Conservation (phyloP, 2,329 filamentous ascomycete species). For the Ceratocystis papillata region DNA sequence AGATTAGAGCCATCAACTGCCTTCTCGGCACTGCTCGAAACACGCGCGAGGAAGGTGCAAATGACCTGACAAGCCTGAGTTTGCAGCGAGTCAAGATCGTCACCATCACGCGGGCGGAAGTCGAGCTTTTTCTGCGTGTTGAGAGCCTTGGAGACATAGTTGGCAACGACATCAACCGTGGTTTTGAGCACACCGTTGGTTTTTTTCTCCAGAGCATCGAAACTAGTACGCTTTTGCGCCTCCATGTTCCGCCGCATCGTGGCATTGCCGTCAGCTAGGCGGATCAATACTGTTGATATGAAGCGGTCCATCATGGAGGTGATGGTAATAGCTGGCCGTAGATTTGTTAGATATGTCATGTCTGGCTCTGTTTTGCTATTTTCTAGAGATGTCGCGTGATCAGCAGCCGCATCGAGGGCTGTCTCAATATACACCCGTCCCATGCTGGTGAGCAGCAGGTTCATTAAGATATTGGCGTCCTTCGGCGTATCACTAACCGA, state of each 20-base stretch:
- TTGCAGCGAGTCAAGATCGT: conserved; percentile 64
- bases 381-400: conserved; percentile 67
- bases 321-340: conserved; percentile 75
- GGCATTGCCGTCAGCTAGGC: conserved; percentile 77
- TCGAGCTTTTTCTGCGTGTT: conserved; percentile 75
- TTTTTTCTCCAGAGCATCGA: conserved; percentile 74
- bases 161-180: conserved; percentile 56
- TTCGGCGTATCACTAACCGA: conserved; percentile 82
- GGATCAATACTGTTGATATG: conserved; percentile 79
- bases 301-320: conserved; percentile 90
- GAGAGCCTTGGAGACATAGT: conserved; percentile 64
- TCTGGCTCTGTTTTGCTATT: conserved; percentile 75
- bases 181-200: conserved; percentile 51
- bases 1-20: conserved; percentile 78
- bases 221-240: conserved; percentile 61
- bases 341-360: conserved; percentile 65
- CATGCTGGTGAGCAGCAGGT: conserved; percentile 75
- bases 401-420: conserved; percentile 56
- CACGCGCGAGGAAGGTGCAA: conserved; percentile 64
- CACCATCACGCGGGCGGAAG: conserved; percentile 72
- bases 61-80: conserved; percentile 76
- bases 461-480: conserved; percentile 76
- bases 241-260: conserved; percentile 86
- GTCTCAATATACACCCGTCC: conserved; percentile 69
- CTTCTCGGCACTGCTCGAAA: conserved; percentile 50